Conservation (phyloP, 257 asterid genomes). For the Solanum ossicruentum region DNA sequence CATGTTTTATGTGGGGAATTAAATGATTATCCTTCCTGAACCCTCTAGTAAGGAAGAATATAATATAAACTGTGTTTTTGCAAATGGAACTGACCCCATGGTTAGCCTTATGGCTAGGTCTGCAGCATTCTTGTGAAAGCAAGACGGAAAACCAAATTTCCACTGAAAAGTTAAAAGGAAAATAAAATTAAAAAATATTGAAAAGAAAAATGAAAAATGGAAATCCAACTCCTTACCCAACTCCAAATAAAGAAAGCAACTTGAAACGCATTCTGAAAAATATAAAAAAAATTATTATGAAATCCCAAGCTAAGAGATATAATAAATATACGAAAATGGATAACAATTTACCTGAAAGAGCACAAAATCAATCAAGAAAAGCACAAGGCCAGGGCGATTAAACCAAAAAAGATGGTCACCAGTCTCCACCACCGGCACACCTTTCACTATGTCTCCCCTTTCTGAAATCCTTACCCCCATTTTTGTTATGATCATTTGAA, state of each 20-base stretch:
- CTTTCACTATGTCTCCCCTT: constrained; percentile 7
- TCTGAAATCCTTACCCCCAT: constrained; percentile 1
- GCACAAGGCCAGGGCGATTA: not conserved
- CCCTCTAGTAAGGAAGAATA: not conserved
- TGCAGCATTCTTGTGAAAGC: not conserved
- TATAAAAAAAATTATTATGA: not conserved
- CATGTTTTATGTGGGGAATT: not conserved
- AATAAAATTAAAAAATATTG: not conserved
- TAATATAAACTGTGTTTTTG: not conserved
- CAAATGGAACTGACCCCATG: constrained; percentile 4
- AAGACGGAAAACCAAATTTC: constrained; percentile 1
- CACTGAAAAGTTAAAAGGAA: not conserved
- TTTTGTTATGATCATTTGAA: constrained; percentile 2
- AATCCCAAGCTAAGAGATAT: not conserved
- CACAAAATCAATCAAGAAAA: constrained; percentile 4
- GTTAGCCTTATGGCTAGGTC: constrained; percentile 7
- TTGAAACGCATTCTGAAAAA: constrained; percentile 8
- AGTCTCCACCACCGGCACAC: constrained; percentile 2
- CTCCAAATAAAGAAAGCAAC: constrained; percentile 10
- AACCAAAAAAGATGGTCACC: constrained; percentile 11
- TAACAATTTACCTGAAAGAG: constrained; percentile 1
- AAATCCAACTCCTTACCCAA: not conserved
- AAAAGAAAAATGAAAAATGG: not conserved
- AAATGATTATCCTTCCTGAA: not conserved
- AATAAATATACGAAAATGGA: not conserved